Evolutionary conservation across 345 rosid genomes (phyloP), one percentile per base, ranked within the genome.

Genomic region (Laguncularia racemosa): DNA sequence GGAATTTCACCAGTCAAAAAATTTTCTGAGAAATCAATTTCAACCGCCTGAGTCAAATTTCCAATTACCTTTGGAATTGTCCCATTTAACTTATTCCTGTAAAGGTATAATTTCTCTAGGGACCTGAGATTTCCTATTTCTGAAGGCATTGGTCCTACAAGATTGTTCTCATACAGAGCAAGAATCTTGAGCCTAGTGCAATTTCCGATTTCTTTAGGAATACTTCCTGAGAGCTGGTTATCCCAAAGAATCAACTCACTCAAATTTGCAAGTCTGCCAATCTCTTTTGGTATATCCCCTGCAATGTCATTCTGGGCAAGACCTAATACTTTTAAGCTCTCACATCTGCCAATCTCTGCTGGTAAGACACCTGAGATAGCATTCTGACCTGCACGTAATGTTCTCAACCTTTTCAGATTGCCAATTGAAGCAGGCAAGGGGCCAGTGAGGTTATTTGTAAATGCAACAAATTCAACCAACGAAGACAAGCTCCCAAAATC

Each of bases 11-110:
- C 96, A 0, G 73, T 71, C 76, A 93, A 70, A 61, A 21, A 46
- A 66, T 93, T 93, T 70, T 89, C 96, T 0, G 99, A 93, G 59
- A 93, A 82, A 78, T 93, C 99, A 49, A 93, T 89, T 63, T 87
- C 96, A 33, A 57, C 50, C 4, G 77, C 88, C 19, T 57, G 69
- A 11, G 97, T 81, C 46, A 93, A 78, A 72, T 89, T 89, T 18
- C 97, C 95, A 0, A 93, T 70, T 65, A 79, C 96, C 77, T 69
- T 72, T 0, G 97, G 99, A 60, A 93, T 86, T 28, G 88, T 85
- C 63, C 96, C 96, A 60, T 93, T 89, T 61, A 93, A 76, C 38
- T 67, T 63, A 75, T 93, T 93, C 59, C 91, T 74, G 67, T 93
- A 93, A 46, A 89, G 79, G 69, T 84, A 93, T 21, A 93, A 67